phyloP scores from a whole-genome alignment of 495 filamentous ascomycete genomes.

The Neurospora cerealis region DNA sequence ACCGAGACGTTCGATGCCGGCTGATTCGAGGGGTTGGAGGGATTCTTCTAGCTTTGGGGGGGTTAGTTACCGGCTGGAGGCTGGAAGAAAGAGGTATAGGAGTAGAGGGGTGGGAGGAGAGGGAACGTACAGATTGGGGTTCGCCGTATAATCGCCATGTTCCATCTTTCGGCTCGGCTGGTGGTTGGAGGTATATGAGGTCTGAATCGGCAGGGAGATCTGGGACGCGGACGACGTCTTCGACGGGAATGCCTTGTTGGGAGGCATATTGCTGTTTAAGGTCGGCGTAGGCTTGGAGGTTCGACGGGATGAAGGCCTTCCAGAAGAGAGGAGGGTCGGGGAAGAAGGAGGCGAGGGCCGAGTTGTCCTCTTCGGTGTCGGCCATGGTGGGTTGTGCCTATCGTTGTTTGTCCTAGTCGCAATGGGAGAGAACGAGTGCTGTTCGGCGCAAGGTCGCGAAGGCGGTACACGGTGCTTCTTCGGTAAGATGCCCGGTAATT shows the following conservation, averaged over 20 bases:
- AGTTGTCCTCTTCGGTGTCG: slow-evolving; percentile 25
- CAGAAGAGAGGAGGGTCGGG: slow-evolving; percentile 86
- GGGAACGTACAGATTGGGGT: slow-evolving; percentile 44
- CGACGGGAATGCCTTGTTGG: slow-evolving; percentile 22
- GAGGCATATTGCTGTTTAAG: slow-evolving; percentile 31
- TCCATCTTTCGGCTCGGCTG: slow-evolving; percentile 58
- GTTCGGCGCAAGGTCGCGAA: background rate
- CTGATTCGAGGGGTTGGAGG: slow-evolving; percentile 56
- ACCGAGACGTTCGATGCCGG: slow-evolving; percentile 62
- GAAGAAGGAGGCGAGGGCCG: slow-evolving; percentile 36
- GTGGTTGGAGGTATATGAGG: slow-evolving; percentile 72
- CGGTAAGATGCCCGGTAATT: background rate
- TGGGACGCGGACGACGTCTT: slow-evolving; percentile 31
- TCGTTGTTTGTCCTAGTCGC: background rate
- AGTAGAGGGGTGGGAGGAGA: background rate
- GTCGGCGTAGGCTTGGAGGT: slow-evolving; percentile 55
- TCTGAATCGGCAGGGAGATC: slow-evolving; percentile 50
- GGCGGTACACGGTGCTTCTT: background rate
- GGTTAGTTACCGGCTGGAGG: background rate
- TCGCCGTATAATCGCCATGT: slow-evolving; percentile 69
- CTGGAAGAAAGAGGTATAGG: background rate
- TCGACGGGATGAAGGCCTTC: slow-evolving; percentile 74
- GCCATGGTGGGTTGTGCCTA: slow-evolving; percentile 19
- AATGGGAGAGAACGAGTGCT: background rate
- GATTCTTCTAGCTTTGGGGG: slow-evolving; percentile 45